phyloP scores from a whole-genome alignment of 805 yeast species.

The Candida nemodendra region DNA sequence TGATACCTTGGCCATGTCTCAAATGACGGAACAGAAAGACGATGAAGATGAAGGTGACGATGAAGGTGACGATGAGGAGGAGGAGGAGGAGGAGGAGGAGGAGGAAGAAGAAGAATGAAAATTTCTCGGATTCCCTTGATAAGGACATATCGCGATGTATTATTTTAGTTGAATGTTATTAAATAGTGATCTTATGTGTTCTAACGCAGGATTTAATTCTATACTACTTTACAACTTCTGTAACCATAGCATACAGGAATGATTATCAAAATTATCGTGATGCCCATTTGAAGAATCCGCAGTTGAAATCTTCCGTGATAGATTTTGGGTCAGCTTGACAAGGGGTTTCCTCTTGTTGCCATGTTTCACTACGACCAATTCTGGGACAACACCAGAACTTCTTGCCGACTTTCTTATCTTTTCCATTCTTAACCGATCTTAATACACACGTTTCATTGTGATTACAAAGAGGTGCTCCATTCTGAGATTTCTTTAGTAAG shows the following conservation, averaged over 20 bases:
- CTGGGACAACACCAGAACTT: constrained; percentile 55
- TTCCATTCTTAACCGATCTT: constrained; percentile 42
- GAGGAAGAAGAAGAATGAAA: not conserved
- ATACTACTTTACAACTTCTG: not conserved
- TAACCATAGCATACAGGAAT: not conserved
- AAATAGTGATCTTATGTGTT: too few relatives aligned
- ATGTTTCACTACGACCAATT: constrained; percentile 26
- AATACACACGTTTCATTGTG: constrained; percentile 48
- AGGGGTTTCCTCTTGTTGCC: constrained; percentile 18
- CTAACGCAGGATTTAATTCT: too few relatives aligned
- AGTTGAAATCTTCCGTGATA: constrained; percentile 37
- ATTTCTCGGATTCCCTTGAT: too few relatives aligned
- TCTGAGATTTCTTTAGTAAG: constrained; percentile 16
- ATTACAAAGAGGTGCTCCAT: constrained; percentile 41
- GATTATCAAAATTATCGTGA: constrained; percentile 16
- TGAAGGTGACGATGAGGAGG: too few relatives aligned
- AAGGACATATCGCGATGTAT: too few relatives aligned
- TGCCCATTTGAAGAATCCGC: constrained; percentile 57
- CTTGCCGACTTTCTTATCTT: constrained; percentile 41
- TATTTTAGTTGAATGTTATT: too few relatives aligned
- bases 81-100: not conserved
- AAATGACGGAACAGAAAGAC: not conserved
- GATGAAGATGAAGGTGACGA: not conserved
- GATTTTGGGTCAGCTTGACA: too few relatives aligned
- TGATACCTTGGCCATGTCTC: too few relatives aligned